phyloP scores from a whole-genome alignment of 2,329 filamentous ascomycete genomes.

The Sclerotinia spermophila region DNA sequence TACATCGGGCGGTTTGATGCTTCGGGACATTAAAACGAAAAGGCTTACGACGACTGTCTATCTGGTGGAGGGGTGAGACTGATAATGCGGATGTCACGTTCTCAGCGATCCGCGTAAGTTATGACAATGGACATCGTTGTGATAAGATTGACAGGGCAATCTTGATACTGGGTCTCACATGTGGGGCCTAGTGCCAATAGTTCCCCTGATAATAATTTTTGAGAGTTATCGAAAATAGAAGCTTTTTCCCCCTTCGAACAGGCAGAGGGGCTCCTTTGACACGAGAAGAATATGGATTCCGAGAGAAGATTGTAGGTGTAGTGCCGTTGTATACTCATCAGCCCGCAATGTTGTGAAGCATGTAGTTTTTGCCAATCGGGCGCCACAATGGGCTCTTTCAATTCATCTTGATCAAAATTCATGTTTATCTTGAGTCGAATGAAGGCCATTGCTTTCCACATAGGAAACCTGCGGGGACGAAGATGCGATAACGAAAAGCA shows the following conservation, averaged over 20 bases:
- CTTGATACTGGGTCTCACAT: not conserved
- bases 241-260: not conserved
- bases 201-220: not conserved
- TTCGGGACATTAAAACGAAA: not conserved
- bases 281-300: not conserved
- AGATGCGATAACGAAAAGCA: no score
- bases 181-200: not conserved
- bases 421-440: not conserved
- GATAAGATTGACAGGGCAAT: not conserved
- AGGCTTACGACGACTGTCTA: conserved; percentile 3
- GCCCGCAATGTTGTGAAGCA: no score
- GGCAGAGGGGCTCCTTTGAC: not conserved
- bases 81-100: not conserved
- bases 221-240: not conserved
- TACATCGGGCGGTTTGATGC: not conserved
- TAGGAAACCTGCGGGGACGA: not conserved
- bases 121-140: not conserved
- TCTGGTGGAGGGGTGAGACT: conserved; percentile 5
- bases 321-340: not conserved
- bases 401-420: not conserved
- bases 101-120: not conserved
- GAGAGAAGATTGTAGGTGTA: not conserved
- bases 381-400: not conserved
- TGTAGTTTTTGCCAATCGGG: not conserved
- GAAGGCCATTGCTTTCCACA: not conserved